Evolutionary conservation across 2,329 filamentous ascomycete genomes (phyloP).

Genomic region (Didymellaceae sp.): DNA sequence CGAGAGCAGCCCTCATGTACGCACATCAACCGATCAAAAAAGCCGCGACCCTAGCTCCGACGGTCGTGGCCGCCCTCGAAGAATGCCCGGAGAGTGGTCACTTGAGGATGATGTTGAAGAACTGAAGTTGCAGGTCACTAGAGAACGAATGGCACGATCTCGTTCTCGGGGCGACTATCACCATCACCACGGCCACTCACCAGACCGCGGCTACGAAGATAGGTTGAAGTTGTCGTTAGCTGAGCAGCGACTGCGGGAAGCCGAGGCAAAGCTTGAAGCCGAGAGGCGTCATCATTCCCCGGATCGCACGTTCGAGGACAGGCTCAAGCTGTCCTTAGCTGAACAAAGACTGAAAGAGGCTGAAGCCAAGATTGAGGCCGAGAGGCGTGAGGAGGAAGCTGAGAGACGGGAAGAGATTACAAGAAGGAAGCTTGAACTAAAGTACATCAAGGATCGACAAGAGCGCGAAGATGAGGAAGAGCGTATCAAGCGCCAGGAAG

Average conservation of each 20-base stretch:
- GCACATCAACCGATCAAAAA: constrained; percentile 36
- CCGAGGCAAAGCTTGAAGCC: constrained; percentile 40
- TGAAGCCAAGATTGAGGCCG: constrained; percentile 41
- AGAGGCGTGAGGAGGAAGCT: constrained; percentile 41
- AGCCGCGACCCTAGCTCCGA: constrained; percentile 35
- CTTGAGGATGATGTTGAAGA: constrained; percentile 47
- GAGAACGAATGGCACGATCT: constrained; percentile 28
- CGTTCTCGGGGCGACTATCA: constrained; percentile 34
- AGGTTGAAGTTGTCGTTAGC: constrained; percentile 44
- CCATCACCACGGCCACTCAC: constrained; percentile 29
- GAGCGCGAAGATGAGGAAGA: constrained; percentile 33
- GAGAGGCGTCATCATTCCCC: constrained; percentile 28
- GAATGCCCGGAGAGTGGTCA: constrained; percentile 44
- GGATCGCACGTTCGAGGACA: constrained; percentile 32
- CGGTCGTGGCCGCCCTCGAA: constrained; percentile 38
- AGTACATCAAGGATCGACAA: constrained; percentile 46
- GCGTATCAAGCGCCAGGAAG: constrained; percentile 15
- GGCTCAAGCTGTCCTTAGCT: constrained; percentile 44
- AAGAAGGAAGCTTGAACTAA: constrained; percentile 43
- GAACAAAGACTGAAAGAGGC: constrained; percentile 46
- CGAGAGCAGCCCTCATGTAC: constrained; percentile 43
- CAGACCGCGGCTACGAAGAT: constrained; percentile 34
- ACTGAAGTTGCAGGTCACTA: constrained; percentile 35
- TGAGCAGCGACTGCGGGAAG: constrained; percentile 45
- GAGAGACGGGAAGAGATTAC: constrained; percentile 49